Conservation (phyloP, 2,329 filamentous ascomycete species). For the Botrytis hyacinthi region DNA sequence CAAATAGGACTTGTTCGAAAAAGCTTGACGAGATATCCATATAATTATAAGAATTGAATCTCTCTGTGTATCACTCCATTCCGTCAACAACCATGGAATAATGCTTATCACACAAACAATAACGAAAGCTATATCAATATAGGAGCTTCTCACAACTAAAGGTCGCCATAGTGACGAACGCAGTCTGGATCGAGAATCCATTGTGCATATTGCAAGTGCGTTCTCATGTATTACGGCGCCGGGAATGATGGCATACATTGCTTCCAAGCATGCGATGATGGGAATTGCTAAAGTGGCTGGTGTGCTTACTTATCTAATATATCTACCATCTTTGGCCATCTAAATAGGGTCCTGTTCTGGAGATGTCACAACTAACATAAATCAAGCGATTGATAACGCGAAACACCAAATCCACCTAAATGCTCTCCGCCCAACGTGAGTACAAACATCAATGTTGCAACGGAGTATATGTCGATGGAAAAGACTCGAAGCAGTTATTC, state of each 20-base stretch:
- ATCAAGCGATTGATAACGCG: neutral
- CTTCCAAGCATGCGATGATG: neutral
- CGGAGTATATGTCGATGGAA: neutral
- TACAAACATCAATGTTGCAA: constrained; percentile 4
- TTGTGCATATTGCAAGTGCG: neutral
- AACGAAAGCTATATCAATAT: neutral
- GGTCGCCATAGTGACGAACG: neutral
- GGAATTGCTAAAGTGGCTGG: neutral
- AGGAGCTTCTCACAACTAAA: neutral
- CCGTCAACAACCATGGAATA: too few relatives aligned
- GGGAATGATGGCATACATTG: neutral
- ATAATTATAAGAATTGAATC: too few relatives aligned
- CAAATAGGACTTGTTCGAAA: too few relatives aligned
- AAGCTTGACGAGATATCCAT: too few relatives aligned
- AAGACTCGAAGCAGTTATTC: neutral
- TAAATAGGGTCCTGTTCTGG: too few relatives aligned
- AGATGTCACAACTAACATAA: too few relatives aligned
- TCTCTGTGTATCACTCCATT: too few relatives aligned
- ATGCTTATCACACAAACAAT: neutral
- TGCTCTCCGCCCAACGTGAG: neutral
- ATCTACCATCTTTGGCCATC: too few relatives aligned
- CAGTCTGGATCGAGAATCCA: neutral
- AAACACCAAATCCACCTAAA: constrained; percentile 1
- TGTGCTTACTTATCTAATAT: neutral
- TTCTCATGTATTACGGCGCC: neutral